Evolutionary conservation across 2,329 filamentous ascomycete species (phyloP).

Genomic region (Elsinoe necatrix): DNA sequence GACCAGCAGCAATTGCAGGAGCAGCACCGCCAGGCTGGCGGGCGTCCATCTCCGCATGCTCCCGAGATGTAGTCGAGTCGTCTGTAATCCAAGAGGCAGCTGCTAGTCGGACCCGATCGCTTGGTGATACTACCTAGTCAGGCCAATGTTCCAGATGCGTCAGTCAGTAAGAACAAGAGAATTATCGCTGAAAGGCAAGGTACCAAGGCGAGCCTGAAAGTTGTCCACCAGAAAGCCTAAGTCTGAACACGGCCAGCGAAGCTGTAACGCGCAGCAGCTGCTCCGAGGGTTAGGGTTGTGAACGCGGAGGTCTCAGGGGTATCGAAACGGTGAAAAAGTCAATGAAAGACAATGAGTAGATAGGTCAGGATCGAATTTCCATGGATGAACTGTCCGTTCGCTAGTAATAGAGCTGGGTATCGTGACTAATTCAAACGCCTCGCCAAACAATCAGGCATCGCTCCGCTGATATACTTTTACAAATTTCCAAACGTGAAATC

Average conservation of each 20-base stretch:
- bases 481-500: conserved; percentile 11
- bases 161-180: neutral
- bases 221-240: neutral
- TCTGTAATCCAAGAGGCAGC: neutral
- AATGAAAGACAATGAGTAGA: neutral
- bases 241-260: neutral
- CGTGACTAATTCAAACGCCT: conserved; percentile 4
- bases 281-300: neutral
- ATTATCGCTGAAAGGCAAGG: neutral
- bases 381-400: neutral
- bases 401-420: conserved; percentile 12
- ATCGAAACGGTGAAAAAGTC: conserved; percentile 1
- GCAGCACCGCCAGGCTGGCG: conserved; percentile 22
- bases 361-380: neutral
- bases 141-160: neutral
- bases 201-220: neutral
- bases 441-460: conserved; percentile 2
- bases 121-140: neutral
- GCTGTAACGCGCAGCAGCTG: conserved; percentile 4
- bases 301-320: neutral
- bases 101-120: neutral
- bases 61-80: neutral
- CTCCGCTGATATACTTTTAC: conserved; percentile 1
- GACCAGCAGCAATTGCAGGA: conserved; percentile 22
- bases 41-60: conserved; percentile 27